Conservation (phyloP, 2,329 filamentous ascomycete species). For the Gremmenia infestans region DNA sequence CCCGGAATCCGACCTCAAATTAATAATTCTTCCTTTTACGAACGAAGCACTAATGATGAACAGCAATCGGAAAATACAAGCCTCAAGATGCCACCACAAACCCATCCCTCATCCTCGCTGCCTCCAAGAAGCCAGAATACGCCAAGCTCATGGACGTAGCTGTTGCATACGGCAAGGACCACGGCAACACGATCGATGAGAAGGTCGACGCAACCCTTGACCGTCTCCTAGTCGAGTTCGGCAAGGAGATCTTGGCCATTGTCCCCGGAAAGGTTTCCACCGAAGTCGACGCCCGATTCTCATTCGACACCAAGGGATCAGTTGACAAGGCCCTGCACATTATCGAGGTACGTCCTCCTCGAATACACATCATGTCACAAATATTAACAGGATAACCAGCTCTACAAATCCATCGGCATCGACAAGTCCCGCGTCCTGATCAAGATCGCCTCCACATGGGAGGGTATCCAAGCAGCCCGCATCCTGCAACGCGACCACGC, state of each 20-base stretch:
- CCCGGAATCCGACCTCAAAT: conserved; percentile 1
- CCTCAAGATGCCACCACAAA: conserved; percentile 99
- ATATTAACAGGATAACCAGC: conserved; percentile 44
- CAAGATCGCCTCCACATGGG: conserved; percentile 99
- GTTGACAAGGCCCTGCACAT: conserved; percentile 96
- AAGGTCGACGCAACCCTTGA: conserved; percentile 90
- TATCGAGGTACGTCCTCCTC: conserved; percentile 72
- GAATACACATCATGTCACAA: background rate
- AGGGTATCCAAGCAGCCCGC: conserved; percentile 98
- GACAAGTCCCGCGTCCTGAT: conserved; percentile 92
- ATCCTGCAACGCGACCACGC: conserved; percentile 93
- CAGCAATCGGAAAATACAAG: conserved; percentile 98
- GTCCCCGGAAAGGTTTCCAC: conserved; percentile 98
- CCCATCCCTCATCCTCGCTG: conserved; percentile 95
- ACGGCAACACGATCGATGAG: conserved; percentile 63
- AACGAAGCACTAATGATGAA: conserved; percentile 13
- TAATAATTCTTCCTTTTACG: background rate
- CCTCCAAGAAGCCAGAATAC: conserved; percentile 97
- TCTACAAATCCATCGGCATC: conserved; percentile 91
- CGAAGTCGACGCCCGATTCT: conserved; percentile 93
- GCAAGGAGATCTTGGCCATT: conserved; percentile 94
- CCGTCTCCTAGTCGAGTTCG: conserved; percentile 94
- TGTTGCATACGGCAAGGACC: conserved; percentile 77
- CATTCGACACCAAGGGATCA: conserved; percentile 88
- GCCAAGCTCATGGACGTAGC: conserved; percentile 84